Evolutionary conservation across 768 basidiomycete genomes (phyloP).

Genomic region (Dioszegia hungarica): DNA sequence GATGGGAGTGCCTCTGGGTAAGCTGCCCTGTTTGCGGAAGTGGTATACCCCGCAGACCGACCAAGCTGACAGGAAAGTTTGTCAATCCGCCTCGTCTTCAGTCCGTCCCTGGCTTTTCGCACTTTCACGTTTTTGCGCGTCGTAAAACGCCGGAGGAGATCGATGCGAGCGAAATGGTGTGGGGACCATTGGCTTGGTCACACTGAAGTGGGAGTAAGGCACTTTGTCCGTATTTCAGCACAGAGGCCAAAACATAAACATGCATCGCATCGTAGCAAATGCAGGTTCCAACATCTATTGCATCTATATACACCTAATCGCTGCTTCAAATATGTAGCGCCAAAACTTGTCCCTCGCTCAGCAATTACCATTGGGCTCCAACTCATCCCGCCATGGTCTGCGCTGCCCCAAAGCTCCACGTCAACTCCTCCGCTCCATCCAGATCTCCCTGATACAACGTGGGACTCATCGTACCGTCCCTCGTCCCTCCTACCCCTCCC

Average conservation of each 20-base stretch:
- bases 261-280: too few species aligned
- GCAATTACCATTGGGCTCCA: neutral
- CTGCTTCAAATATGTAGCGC: too few species aligned
- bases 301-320: too few species aligned
- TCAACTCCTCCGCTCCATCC: neutral
- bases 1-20: conserved; percentile 48
- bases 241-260: too few species aligned
- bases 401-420: neutral
- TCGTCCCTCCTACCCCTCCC: neutral
- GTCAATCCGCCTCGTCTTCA: conserved; percentile 43
- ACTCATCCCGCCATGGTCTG: neutral
- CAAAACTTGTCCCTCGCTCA: too few species aligned
- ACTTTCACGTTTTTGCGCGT: conserved; percentile 48
- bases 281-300: too few species aligned
- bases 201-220: too few species aligned
- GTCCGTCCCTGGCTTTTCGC: conserved; percentile 46
- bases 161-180: conserved; percentile 23
- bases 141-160: conserved; percentile 43
- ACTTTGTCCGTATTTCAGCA: too few species aligned
- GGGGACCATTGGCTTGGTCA: too few species aligned
- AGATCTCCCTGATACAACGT: neutral
- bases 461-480: conserved; percentile 7
- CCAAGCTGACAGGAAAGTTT: too few species aligned
- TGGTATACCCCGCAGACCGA: too few species aligned
- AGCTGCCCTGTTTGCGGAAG: too few species aligned